Conservation (phyloP, 345 rosid species). For the Isatis tinctoria region DNA sequence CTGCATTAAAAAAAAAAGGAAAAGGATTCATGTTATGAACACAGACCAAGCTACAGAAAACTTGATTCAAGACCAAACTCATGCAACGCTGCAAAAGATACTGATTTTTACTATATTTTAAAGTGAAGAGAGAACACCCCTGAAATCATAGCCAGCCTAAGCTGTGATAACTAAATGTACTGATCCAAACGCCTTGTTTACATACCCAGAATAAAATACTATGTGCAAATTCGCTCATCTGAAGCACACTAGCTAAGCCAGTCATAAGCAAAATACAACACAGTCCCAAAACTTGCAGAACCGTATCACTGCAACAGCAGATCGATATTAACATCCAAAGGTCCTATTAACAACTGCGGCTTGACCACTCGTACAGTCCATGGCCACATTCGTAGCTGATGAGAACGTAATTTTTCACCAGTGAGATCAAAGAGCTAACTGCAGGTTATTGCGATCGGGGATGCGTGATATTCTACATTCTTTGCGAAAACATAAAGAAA, state of each 20-base stretch:
- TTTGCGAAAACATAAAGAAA: neutral
- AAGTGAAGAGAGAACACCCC: neutral
- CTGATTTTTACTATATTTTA: neutral
- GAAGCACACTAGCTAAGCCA: constrained; percentile 5
- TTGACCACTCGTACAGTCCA: neutral
- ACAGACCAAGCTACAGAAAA: neutral
- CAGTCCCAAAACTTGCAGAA: neutral
- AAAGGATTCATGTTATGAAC: neutral
- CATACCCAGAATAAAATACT: neutral
- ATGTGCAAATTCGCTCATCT: neutral
- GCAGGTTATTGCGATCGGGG: neutral
- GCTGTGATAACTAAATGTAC: neutral
- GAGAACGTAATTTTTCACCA: neutral
- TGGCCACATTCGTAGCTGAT: neutral
- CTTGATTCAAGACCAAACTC: neutral
- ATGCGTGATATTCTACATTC: neutral
- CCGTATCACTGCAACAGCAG: constrained; percentile 7
- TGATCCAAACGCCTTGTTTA: neutral
- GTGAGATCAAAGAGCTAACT: neutral
- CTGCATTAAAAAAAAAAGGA: constrained; percentile 19
- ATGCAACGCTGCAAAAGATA: neutral
- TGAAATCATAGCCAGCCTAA: neutral
- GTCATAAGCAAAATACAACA: neutral
- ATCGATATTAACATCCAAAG: neutral
- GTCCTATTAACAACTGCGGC: neutral